These are phyloP conservation scores for Babesia caballi DNA, from an alignment of 169 alveolate species.

Conservation along the genomic window DNA sequence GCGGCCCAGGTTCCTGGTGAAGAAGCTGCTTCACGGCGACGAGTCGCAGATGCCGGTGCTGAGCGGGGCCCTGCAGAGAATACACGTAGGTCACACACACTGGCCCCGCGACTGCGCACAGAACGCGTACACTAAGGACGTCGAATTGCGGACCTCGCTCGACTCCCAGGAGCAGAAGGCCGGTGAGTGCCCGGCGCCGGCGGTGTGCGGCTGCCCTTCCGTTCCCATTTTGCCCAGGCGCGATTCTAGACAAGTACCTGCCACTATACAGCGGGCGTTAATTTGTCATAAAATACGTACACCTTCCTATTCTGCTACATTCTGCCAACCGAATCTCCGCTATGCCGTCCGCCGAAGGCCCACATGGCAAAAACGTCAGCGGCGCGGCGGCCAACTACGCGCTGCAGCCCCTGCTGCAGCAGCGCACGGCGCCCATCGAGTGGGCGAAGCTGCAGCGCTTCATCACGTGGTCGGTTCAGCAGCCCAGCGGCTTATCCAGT, in stretches of 20 bases:
- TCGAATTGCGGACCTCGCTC: conserved; percentile 8
- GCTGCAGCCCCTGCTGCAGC: conserved; percentile 12
- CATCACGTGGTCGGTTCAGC: conserved; percentile 1
- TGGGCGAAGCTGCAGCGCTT: conserved; percentile 23
- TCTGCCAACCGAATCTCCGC: too few species aligned
- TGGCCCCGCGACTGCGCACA: not conserved
- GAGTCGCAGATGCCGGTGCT: conserved; percentile 5
- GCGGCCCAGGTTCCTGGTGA: conserved; percentile 30
- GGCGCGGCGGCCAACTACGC: not conserved
- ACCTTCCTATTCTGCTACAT: too few species aligned
- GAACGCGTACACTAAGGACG: conserved; percentile 15
- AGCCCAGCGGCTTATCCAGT: not conserved
- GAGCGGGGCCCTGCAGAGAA: not conserved
- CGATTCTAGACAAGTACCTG: conserved; percentile 45
- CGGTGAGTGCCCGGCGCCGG: conserved; percentile 7
- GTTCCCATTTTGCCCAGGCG: not conserved
- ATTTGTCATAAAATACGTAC: too few species aligned
- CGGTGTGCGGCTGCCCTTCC: not conserved
- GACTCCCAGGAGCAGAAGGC: conserved; percentile 34
- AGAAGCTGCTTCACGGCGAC: conserved; percentile 36
- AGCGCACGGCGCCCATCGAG: not conserved
- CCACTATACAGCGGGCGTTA: not conserved
- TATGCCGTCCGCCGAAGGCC: too few species aligned
- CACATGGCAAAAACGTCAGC: too few species aligned
- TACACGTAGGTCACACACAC: conserved; percentile 5